phyloP scores from a whole-genome alignment of 805 yeast genomes.

The Wickerhamiella sergipiensis region DNA sequence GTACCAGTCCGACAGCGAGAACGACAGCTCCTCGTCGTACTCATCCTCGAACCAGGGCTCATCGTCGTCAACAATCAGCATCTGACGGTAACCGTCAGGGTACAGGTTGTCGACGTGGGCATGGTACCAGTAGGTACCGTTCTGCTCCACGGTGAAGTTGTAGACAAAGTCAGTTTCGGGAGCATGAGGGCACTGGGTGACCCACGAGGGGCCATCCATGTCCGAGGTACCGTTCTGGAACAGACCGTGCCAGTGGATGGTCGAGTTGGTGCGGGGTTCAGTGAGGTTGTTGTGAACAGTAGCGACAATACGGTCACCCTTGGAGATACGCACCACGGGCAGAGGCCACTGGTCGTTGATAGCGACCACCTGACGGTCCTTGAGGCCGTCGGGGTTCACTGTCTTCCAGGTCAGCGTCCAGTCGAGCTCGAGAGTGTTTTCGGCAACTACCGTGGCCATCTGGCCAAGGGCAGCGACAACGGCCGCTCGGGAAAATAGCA shows the following conservation, averaged over 20 bases:
- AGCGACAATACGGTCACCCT: constrained; percentile 66
- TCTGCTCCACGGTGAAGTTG: constrained; percentile 81
- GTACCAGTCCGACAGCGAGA: constrained; percentile 80
- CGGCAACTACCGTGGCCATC: background rate
- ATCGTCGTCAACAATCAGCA: constrained; percentile 59
- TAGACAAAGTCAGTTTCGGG: constrained; percentile 62
- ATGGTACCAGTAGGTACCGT: constrained; percentile 95
- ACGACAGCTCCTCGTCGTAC: constrained; percentile 64
- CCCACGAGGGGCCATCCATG: constrained; percentile 86
- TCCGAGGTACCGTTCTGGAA: constrained; percentile 61
- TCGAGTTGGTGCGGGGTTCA: constrained; percentile 42
- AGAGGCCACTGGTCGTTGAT: constrained; percentile 70
- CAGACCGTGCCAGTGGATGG: constrained; percentile 89
- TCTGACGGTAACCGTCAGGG: constrained; percentile 62
- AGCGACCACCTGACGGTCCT: constrained; percentile 40
- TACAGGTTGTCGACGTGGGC: constrained; percentile 84
- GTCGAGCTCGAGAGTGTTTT: constrained; percentile 20
- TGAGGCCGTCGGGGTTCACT: constrained; percentile 44
- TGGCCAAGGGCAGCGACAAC: background rate
- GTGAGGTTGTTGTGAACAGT: constrained; percentile 64
- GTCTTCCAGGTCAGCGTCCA: constrained; percentile 23
- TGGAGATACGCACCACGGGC: constrained; percentile 65
- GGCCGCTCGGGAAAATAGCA: background rate
- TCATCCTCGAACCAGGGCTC: constrained; percentile 44
- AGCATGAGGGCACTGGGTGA: constrained; percentile 87